A percentile compares a stretch with the other conserved stretches of the same genome.
phyloP scores from a whole-genome alignment of 2,329 filamentous ascomycete species.

The Pseudogymnoascus sp. region DNA sequence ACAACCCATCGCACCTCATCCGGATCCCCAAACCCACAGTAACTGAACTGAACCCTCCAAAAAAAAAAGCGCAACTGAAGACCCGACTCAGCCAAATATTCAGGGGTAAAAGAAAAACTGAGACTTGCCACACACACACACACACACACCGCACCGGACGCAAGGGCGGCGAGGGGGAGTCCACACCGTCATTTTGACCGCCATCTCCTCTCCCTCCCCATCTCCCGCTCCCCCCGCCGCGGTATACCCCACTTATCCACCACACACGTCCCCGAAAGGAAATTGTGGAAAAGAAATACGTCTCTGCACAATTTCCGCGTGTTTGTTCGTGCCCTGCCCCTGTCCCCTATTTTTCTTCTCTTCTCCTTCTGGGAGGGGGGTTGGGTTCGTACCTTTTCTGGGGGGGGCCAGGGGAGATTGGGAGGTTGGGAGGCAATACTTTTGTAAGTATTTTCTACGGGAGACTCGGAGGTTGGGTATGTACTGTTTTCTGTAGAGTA shows the following conservation, averaged over 20 bases:
- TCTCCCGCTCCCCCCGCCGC: neutral
- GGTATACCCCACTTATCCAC: neutral
- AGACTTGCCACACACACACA: neutral
- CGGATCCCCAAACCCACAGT: neutral
- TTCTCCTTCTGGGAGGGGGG: too few relatives aligned
- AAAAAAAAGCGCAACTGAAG: neutral
- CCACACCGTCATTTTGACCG: slow-evolving; percentile 7
- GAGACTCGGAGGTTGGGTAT: too few relatives aligned
- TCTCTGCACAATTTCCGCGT: neutral
- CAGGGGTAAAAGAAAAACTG: neutral
- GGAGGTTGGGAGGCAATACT: too few relatives aligned
- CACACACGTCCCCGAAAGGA: neutral
- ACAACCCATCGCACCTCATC: neutral
- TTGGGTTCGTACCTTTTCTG: too few relatives aligned
- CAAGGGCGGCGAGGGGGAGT: neutral
- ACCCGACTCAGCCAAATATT: neutral
- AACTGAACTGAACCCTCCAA: neutral
- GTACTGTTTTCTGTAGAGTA: too few relatives aligned
- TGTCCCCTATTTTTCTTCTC: too few relatives aligned
- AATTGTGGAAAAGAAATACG: neutral
- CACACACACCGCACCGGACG: too few relatives aligned
- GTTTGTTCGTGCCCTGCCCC: too few relatives aligned
- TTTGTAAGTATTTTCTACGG: too few relatives aligned
- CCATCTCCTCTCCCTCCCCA: neutral
- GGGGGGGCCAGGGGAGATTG: too few relatives aligned